Evolutionary conservation across 257 asterid species (phyloP), one percentile per base, ranked within the genome.

Genomic region (Dorcoceras hygrometricum): DNA sequence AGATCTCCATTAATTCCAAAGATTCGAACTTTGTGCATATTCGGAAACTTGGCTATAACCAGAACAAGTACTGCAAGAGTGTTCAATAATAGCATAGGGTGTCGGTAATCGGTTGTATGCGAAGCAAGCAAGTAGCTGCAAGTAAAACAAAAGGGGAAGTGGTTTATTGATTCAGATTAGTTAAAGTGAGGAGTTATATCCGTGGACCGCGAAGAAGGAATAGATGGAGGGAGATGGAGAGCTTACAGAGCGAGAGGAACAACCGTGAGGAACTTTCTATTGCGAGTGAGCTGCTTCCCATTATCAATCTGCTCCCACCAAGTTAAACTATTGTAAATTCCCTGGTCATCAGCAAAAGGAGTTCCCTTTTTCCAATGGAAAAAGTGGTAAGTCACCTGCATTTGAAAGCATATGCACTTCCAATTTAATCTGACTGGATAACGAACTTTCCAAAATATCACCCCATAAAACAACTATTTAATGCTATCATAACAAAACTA

Each of bases 281-380:
- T 84, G 56, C 87, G 87, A 18, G 90, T 84, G 67, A 82, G 87
- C 78, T 84, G 90, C 71, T 80, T 73, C 34, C 90, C 90, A 65
- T 76, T 76, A 73, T 84, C 90, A 20, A 84, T 80, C 76, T 84
- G 90, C 70, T 84, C 90, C 90, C 90, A 84, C 90, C 90, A 84
- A 22, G 90, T 84, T 73, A 84, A 72, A n/a, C 77, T 51, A 74
- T 84, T 84, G 77, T 84, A 84, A 11, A 84, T 80, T 26, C 90
- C 90, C 75, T 84, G 90, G 70, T 84, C 90, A 76, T 84, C 90
- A 73, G 87, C 79, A 76, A 84, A 84, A 23, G 90, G 90, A 10
- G 90, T 84, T 67, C 90, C 90, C 55, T 84, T 84, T 79, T 82
- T 84, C 90, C 90, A 84, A 39, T 84, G 90, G 73, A 84, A 84